Evolutionary conservation across 2,329 filamentous ascomycete species (phyloP), one percentile per base, ranked within the genome.

Genomic region (Neocatenulostroma microsporum): DNA sequence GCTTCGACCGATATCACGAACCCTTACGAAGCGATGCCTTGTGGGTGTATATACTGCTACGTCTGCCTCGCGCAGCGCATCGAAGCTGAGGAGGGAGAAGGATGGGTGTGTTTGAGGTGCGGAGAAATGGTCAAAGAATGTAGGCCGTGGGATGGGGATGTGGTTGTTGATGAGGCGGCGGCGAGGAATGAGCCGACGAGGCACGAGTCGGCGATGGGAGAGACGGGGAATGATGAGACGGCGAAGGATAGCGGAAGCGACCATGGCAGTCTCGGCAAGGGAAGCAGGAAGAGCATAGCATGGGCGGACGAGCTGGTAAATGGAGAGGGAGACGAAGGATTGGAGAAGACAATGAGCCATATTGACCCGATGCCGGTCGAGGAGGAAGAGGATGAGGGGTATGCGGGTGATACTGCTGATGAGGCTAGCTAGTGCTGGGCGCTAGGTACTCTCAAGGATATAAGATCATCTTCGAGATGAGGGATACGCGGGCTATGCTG

Each of bases 1-100:
- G 84, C 85, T 5, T 82, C 87, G 47, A 95, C 88, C 1, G 91
- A 96, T 53, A 81, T 96, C 44, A 95, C 89, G 4, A 98, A 96
- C 57, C 88, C 91, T 0, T 98, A 98, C 58, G 86, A 94, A 63
- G 78, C 87, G 1, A 76, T 88, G 2, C 81, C 86, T 1, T 98
- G 91, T 53, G 83, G 83, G 1, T 94, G 88, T 60, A 72, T 95
- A 41, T 98, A 96, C 64, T 98, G 91, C 62, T 98, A 93, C 57
- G 85, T 94, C 13, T 98, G 91, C 55, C 64, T 96, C n/a, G 86
- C 88, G 3, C 85, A 87, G 40, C 78, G 84, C 41, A 72, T 98
- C 28, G 89, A 95, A 61, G 78, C 81, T 4, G 89, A 96, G 62
- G 89, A 95, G 58, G 91, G 89, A 21, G 86, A 95, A 55, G 89